phyloP scores from a whole-genome alignment of 2,329 filamentous ascomycete genomes.

The Pyrenochaeta sp. region DNA sequence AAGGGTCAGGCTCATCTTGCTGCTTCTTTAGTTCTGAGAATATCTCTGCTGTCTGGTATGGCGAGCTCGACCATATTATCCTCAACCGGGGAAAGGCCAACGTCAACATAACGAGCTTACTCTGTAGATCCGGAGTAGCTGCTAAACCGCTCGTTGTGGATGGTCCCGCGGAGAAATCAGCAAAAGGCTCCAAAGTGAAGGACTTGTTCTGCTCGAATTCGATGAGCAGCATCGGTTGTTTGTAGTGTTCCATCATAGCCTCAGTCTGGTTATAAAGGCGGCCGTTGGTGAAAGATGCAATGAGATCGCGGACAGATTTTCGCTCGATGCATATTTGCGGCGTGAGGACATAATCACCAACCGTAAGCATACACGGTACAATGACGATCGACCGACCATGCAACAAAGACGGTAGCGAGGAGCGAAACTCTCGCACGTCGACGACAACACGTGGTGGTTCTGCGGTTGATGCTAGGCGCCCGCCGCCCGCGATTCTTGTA shows the following conservation, averaged over 20 bases:
- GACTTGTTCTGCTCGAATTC: constrained; percentile 98
- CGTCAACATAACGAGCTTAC: constrained; percentile 89
- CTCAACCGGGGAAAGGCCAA: constrained; percentile 88
- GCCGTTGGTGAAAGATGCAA: constrained; percentile 89
- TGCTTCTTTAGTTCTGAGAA: constrained; percentile 92
- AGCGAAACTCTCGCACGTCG: constrained; percentile 95
- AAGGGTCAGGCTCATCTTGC: constrained; percentile 87
- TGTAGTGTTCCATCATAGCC: constrained; percentile 94
- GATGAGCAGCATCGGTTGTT: constrained; percentile 87
- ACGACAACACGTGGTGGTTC: constrained; percentile 90
- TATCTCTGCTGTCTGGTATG: constrained; percentile 96
- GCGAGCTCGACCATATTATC: constrained; percentile 92
- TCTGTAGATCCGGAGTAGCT: constrained; percentile 78
- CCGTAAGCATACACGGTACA: constrained; percentile 93
- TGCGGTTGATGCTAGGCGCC: constrained; percentile 81
- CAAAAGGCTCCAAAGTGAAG: constrained; percentile 79
- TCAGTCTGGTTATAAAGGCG: constrained; percentile 91
- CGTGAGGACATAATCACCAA: constrained; percentile 94
- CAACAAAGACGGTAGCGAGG: constrained; percentile 86
- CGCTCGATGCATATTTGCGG: constrained; percentile 92
- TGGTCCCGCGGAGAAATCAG: constrained; percentile 48
- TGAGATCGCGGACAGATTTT: constrained; percentile 90
- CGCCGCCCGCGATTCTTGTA: constrained; percentile 93
- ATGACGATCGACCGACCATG: constrained; percentile 89
- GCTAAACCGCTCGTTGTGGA: constrained; percentile 64